Conservation (phyloP, 345 rosid genomes). For the Salix exigua region DNA sequence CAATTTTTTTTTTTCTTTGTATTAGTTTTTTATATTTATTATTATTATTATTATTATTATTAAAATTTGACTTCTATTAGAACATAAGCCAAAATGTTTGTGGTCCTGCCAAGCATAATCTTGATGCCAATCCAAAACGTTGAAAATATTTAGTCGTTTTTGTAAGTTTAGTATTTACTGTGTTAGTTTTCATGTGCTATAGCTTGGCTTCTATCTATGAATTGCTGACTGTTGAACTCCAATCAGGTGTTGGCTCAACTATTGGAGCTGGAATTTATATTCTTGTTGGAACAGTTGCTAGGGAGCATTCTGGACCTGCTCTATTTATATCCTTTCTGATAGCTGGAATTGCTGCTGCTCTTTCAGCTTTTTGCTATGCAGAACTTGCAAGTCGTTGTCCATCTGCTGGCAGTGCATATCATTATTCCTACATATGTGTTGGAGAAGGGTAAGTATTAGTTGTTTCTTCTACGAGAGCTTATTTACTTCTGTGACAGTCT, state of each 20-base stretch:
- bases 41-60: not conserved
- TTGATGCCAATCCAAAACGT: not conserved
- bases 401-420: slow-evolving; percentile 99
- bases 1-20: not conserved
- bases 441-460: slow-evolving; percentile 73
- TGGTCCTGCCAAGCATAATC: not conserved
- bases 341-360: slow-evolving; percentile 94
- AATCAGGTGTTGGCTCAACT: slow-evolving; percentile 86
- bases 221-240: slow-evolving; percentile 2
- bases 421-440: slow-evolving; percentile 84
- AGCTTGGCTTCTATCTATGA: not conserved
- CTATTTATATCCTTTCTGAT: slow-evolving; percentile 78
- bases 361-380: slow-evolving; percentile 94
- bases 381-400: slow-evolving; percentile 96
- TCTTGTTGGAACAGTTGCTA: slow-evolving; percentile 94
- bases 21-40: not conserved
- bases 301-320: slow-evolving; percentile 98
- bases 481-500: not conserved
- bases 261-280: slow-evolving; percentile 98
- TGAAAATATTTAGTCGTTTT: not conserved
- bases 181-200: not conserved
- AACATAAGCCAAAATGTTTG: not conserved
- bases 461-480: not conserved
- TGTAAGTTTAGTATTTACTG: not conserved
- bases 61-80: not conserved